Evolutionary conservation across 345 rosid genomes (phyloP).

Genomic region (Ricinus communis): DNA sequence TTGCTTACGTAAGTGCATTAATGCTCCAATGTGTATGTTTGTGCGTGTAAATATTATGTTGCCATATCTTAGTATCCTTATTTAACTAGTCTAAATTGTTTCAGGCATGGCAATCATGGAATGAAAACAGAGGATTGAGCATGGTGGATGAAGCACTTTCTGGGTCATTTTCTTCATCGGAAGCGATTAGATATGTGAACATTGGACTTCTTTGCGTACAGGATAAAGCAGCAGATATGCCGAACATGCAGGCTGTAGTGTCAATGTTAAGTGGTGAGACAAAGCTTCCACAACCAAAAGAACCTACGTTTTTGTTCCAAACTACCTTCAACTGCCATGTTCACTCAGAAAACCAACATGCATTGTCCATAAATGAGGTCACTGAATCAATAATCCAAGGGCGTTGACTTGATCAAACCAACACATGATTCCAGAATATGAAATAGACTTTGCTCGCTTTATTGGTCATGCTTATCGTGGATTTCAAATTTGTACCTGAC

Average conservation of each 20-base stretch:
- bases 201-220: background rate
- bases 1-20: slow-evolving; percentile 14
- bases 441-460: too few relatives aligned
- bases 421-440: too few relatives aligned
- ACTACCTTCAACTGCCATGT: background rate
- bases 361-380: background rate
- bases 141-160: background rate
- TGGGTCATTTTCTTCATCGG: background rate
- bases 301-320: slow-evolving; percentile 3
- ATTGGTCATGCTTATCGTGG: too few relatives aligned
- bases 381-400: background rate
- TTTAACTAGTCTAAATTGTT: background rate
- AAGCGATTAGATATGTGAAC: background rate
- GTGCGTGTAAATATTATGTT: too few relatives aligned
- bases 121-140: slow-evolving; percentile 2
- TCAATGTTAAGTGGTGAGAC: background rate
- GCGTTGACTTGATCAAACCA: too few relatives aligned
- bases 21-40: too few relatives aligned
- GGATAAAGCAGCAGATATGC: background rate
- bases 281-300: background rate
- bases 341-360: background rate
- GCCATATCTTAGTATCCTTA: too few relatives aligned
- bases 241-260: background rate
- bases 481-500: too few relatives aligned
- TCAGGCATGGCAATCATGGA: slow-evolving; percentile 27